Conservation (phyloP, 495 filamentous ascomycete species). For the Daldinia decipiens region DNA sequence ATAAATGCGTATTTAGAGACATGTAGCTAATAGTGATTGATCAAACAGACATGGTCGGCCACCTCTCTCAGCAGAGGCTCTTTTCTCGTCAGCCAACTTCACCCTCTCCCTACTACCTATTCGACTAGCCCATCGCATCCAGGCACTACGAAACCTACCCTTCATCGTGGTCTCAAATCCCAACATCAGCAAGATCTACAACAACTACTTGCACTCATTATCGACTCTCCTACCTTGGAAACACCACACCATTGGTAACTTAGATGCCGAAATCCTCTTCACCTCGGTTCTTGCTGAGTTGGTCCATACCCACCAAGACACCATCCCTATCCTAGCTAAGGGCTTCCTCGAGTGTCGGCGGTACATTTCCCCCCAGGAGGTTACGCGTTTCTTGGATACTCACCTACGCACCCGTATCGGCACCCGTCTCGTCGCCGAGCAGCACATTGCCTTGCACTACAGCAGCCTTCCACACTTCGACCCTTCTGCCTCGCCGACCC, state of each 20-base stretch:
- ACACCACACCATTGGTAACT: slow-evolving; percentile 74
- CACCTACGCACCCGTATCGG: slow-evolving; percentile 94
- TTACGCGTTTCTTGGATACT: slow-evolving; percentile 91
- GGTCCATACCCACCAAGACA: slow-evolving; percentile 91
- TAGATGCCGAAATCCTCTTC: slow-evolving; percentile 90
- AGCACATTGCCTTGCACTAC: slow-evolving; percentile 93
- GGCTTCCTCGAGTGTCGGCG: slow-evolving; percentile 92
- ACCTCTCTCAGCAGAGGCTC: slow-evolving; percentile 79
- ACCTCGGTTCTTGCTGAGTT: slow-evolving; percentile 92
- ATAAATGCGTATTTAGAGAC: slow-evolving; percentile 2
- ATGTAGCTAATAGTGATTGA: slow-evolving; percentile 13
- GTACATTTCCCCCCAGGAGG: slow-evolving; percentile 81
- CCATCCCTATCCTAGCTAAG: slow-evolving; percentile 89
- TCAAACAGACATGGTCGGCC: slow-evolving; percentile 82
- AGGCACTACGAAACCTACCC: slow-evolving; percentile 89
- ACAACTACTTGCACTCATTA: slow-evolving; percentile 92
- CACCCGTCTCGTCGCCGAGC: slow-evolving; percentile 92
- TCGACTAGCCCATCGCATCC: slow-evolving; percentile 92
- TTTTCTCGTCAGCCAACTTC: slow-evolving; percentile 92
- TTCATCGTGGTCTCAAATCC: slow-evolving; percentile 98
- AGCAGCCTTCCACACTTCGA: slow-evolving; percentile 76
- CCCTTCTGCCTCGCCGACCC: slow-evolving; percentile 53
- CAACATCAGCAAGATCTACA: slow-evolving; percentile 89
- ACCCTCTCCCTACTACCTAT: slow-evolving; percentile 91
- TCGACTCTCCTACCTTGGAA: slow-evolving; percentile 87